phyloP scores from a whole-genome alignment of 2,329 filamentous ascomycete species.

The Aphanocladium album region DNA sequence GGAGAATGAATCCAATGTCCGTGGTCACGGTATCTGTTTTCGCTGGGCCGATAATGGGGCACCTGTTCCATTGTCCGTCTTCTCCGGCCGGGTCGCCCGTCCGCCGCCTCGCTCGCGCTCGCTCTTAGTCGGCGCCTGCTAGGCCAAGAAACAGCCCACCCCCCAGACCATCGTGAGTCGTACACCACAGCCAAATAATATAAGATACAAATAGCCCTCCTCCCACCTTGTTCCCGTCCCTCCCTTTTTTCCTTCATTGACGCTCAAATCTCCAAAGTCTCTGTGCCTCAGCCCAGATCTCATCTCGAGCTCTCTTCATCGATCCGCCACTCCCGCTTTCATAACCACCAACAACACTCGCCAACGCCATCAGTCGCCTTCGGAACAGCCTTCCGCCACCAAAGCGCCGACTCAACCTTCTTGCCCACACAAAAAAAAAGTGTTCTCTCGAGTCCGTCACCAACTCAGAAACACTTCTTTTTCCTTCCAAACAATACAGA shows the following conservation, averaged over 20 bases:
- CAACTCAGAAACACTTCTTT: background rate
- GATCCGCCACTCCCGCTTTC: background rate
- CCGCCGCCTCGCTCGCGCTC: conserved; percentile 11
- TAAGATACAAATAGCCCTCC: conserved; percentile 12
- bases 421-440: background rate
- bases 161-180: conserved; percentile 11
- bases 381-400: conserved; percentile 8
- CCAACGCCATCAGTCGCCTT: background rate
- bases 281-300: conserved; percentile 8
- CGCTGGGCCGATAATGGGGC: conserved; percentile 7
- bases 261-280: conserved; percentile 11
- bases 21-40: conserved; percentile 2
- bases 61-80: background rate
- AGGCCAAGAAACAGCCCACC: conserved; percentile 2
- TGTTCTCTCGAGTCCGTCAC: conserved; percentile 1
- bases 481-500: conserved; percentile 15
- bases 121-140: conserved; percentile 11
- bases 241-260: background rate
- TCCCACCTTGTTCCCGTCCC: background rate
- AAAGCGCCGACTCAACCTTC: background rate
- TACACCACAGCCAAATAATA: conserved; percentile 10
- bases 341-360: background rate
- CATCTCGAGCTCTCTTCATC: background rate
- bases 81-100: conserved; percentile 12
- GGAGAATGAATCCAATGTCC: background rate